Evolutionary conservation across 2,329 filamentous ascomycete species (phyloP).

Genomic region (Mycosphaerelloides madeirae): DNA sequence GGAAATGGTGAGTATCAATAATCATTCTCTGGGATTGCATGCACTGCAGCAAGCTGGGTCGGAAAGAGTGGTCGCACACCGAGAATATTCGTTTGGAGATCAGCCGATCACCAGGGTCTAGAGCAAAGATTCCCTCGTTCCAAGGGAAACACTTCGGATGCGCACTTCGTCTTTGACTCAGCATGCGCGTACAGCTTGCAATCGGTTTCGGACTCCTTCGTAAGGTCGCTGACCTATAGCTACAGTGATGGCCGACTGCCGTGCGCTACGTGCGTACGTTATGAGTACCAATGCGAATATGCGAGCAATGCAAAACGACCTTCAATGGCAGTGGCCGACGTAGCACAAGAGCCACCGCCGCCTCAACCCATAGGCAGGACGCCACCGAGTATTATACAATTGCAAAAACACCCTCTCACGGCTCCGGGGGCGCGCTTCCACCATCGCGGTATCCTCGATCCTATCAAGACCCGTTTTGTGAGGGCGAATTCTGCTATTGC

Average conservation of each 20-base stretch:
- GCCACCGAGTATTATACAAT: slow-evolving; percentile 27
- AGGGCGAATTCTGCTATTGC: slow-evolving; percentile 45
- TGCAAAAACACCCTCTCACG: slow-evolving; percentile 32
- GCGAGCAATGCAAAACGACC: slow-evolving; percentile 26
- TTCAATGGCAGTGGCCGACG: slow-evolving; percentile 23
- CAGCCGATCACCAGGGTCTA: too few relatives aligned
- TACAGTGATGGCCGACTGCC: slow-evolving; percentile 29
- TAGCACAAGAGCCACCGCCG: slow-evolving; percentile 21
- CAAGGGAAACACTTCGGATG: too few relatives aligned
- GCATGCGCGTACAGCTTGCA: too few relatives aligned
- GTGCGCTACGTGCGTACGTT: slow-evolving; percentile 32
- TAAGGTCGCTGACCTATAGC: background rate
- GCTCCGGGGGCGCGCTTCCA: slow-evolving; percentile 34
- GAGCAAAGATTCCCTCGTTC: too few relatives aligned
- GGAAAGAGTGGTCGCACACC: too few relatives aligned
- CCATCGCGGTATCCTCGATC: slow-evolving; percentile 33
- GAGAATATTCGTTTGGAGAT: too few relatives aligned
- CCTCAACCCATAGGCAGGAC: slow-evolving; percentile 20
- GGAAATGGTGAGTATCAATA: slow-evolving; percentile 22
- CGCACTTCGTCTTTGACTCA: too few relatives aligned
- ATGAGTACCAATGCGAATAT: slow-evolving; percentile 35
- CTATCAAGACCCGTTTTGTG: slow-evolving; percentile 33
- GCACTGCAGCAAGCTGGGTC: too few relatives aligned
- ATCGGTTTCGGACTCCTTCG: too few relatives aligned
- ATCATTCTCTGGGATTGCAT: too few relatives aligned